Base-by-base conservation (phyloP, 2,329 filamentous ascomycete genomes). In the Penicillium sp. region DNA sequence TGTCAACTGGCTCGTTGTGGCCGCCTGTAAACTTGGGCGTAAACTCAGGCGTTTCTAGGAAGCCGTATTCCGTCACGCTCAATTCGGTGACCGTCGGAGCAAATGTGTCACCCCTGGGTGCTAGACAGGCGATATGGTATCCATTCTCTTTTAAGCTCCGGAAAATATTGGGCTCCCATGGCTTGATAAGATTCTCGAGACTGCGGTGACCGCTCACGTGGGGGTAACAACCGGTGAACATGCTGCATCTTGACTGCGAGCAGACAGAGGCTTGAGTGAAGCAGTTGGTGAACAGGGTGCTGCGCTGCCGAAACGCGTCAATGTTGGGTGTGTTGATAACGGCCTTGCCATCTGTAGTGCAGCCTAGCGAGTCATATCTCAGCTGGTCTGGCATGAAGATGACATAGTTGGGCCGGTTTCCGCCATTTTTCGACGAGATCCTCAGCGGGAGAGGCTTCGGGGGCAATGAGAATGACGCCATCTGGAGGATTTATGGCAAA, bases 331-430 rank as follows among this genome's bases (percentile, higher is more conserved):
- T 75, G 71, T 60, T 82, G 79, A 17, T 35, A n/a, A 15, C 48
- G 8, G 82, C 79, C 52, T 82, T 80, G 11, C 69, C 45, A 5
- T 69, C n/a, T 13, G 53, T 70, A 2, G 73, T 73, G 49, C 76
- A 81, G 0, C 76, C 75, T 0, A 82, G 67, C 1, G 79, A 75
- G 65, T 83, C 81, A 49, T 79, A 81, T 9, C 81, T 77, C 3
- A 83, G 71, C 68, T 83, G 81, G 53, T 83, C 81, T 3, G 80
- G 81, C 81, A 83, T 82, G 63, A 82, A 83, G 7, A 82, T 78
- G 31, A 60, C 53, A 47, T 55, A 55, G 53, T 55, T 55, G 23
- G 53, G 53, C 23, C 41, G 7, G 23, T 47, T n/a, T 15, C 53
- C 53, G 19, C 53, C 41, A 17, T 55, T 55, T 17, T 46, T 46